These are phyloP conservation scores for Candida maltosa DNA, from an alignment of 805 yeast genomes.

Conservation along the genomic window DNA sequence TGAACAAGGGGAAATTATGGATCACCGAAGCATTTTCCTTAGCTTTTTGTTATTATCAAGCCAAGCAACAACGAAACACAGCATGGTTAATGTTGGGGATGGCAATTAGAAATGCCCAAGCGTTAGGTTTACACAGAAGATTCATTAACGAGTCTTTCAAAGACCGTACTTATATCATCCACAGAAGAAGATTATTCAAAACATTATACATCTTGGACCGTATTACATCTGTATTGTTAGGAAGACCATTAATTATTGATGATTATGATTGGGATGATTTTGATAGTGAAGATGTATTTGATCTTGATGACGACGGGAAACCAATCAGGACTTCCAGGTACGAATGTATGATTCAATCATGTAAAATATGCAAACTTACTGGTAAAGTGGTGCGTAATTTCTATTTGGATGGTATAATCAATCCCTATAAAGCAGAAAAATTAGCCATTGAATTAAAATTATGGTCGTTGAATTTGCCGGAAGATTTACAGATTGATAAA, in stretches of 20 bases:
- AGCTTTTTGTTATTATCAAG: slow-evolving; percentile 36
- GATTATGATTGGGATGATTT: slow-evolving; percentile 38
- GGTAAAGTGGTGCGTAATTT: slow-evolving; percentile 29
- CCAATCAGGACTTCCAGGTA: neutral
- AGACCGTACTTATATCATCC: slow-evolving; percentile 3
- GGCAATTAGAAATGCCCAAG: slow-evolving; percentile 41
- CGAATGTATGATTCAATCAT: slow-evolving; percentile 21
- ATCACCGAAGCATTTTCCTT: slow-evolving; percentile 37
- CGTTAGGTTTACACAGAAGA: slow-evolving; percentile 38
- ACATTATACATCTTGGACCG: slow-evolving; percentile 31
- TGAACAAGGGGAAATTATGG: slow-evolving; percentile 40
- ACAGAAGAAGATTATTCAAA: slow-evolving; percentile 9
- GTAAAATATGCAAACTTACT: slow-evolving; percentile 22
- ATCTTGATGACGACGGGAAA: slow-evolving; percentile 4
- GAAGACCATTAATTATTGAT: slow-evolving; percentile 32
- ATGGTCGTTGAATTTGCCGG: slow-evolving; percentile 31
- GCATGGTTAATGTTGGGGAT: slow-evolving; percentile 43
- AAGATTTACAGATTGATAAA: slow-evolving; percentile 21
- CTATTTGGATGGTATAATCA: slow-evolving; percentile 25
- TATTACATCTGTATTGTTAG: slow-evolving; percentile 29
- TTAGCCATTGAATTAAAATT: slow-evolving; percentile 32
- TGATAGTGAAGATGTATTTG: slow-evolving; percentile 4
- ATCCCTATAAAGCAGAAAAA: slow-evolving; percentile 25
- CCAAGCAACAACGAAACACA: slow-evolving; percentile 32
- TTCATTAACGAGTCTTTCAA: slow-evolving; percentile 28